Base-by-base conservation (phyloP, 2,329 filamentous ascomycete species). In the Dactylellina parvicollis region DNA sequence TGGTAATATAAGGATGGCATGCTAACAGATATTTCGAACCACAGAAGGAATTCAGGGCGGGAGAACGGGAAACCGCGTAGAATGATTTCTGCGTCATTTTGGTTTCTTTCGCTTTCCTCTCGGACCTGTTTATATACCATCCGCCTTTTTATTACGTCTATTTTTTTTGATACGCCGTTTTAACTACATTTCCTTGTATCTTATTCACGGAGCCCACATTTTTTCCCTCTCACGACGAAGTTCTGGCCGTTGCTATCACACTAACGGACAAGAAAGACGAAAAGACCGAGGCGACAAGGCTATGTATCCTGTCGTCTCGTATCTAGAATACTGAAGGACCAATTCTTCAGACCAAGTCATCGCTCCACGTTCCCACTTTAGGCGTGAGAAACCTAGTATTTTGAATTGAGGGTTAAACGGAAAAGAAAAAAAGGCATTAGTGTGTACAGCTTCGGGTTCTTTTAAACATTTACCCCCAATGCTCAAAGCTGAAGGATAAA, bases 21-120 rank as follows among this genome's bases (percentile, higher is more conserved):
- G 76, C 81, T 83, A 79, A 83, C 79, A 77, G 70, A 60, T 76
- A 50, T n/a, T 2, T 47, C 34, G 50, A 28, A 54, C n/a, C 79
- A 83, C 83, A 96, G 94, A 99, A 98, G 88, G 95, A 97, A 88
- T 87, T 92, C 81, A 93, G 91, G 87, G 93, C 97, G 85, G 94
- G 92, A 84, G 96, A 95, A 89, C 89, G 92, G 79, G 92, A 96
- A 82, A 84, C 88, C 79, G 92, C 90, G 85, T 96, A 88, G 44
- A 62, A 62, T 73, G 61, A 56, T 38, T 56, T 69, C 54, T 65
- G 55, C 59, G 36, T 49, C 32, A n/a, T n/a, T n/a, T n/a, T n/a
- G n/a, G 38, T 66, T 40, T 49, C 22, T 59, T 40, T 71, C 28
- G 30, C 49, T 49, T 50, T 61, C 46, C 56, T 32, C 32, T 38